phyloP scores from a whole-genome alignment of 2,329 filamentous ascomycete species.

The Sporothrix inflata region DNA sequence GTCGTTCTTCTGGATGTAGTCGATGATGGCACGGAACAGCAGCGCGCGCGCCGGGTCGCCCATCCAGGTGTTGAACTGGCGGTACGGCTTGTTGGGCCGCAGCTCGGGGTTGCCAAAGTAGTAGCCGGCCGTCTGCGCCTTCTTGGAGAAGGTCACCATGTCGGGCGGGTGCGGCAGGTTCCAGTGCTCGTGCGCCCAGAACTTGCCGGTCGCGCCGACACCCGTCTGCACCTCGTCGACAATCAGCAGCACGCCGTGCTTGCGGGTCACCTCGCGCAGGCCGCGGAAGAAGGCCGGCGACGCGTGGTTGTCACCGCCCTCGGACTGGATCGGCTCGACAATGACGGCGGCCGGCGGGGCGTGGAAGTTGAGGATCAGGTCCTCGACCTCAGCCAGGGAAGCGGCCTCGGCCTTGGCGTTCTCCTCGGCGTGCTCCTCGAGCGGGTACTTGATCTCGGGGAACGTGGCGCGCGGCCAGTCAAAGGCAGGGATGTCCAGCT shows the following conservation, averaged over 20 bases:
- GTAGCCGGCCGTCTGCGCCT: conserved; percentile 91
- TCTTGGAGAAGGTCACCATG: conserved; percentile 95
- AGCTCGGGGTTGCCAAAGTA: conserved; percentile 82
- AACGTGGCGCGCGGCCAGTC: conserved; percentile 93
- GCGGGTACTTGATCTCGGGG: conserved; percentile 82
- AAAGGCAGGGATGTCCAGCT: conserved; percentile 91
- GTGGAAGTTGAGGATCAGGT: conserved; percentile 77
- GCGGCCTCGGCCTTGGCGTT: conserved; percentile 81
- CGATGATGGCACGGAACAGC: conserved; percentile 82
- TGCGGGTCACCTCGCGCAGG: conserved; percentile 76
- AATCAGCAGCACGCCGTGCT: conserved; percentile 80
- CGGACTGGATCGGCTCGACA: conserved; percentile 89
- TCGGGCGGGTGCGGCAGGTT: conserved; percentile 77
- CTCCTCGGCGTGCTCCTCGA: conserved; percentile 76
- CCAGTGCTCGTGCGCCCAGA: conserved; percentile 98
- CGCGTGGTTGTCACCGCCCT: conserved; percentile 94
- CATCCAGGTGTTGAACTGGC: conserved; percentile 98
- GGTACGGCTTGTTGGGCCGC: conserved; percentile 88
- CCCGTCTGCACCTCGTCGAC: conserved; percentile 95
- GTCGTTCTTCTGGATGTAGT: conserved; percentile 73
- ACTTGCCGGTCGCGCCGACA: conserved; percentile 87
- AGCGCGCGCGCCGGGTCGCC: conserved; percentile 84
- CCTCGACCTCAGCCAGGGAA: conserved; percentile 81
- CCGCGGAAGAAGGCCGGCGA: conserved; percentile 84
- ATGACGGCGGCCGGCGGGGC: conserved; percentile 79